Percentiles rank a stretch among this genome's conserved stretches.
Evolutionary conservation across 2,329 filamentous ascomycete species (phyloP).

Genomic region (Cladosporium sp.): DNA sequence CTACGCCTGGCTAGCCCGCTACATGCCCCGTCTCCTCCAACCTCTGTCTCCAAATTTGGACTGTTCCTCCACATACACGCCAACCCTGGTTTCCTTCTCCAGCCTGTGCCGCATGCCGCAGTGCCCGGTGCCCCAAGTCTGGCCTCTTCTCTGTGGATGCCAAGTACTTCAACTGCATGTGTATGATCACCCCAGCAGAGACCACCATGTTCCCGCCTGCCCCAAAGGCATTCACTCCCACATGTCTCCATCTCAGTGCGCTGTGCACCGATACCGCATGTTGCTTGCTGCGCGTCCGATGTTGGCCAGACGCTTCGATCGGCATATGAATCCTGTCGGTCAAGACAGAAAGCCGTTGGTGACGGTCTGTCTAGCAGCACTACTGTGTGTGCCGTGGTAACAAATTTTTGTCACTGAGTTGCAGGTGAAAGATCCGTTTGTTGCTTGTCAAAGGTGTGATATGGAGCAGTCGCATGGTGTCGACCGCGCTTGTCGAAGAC

Average conservation of each 20-base stretch:
- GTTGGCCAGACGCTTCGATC: conserved; percentile 6
- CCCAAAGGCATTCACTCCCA: not conserved
- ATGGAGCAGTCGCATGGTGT: not conserved
- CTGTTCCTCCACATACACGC: not conserved
- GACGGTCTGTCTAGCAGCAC: too few relatives aligned
- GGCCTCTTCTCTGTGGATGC: not conserved
- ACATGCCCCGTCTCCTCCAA: not conserved
- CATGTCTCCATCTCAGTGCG: not conserved
- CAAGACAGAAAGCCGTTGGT: not conserved
- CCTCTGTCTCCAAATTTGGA: not conserved
- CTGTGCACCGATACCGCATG: conserved; percentile 7
- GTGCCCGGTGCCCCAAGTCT: conserved; percentile 2
- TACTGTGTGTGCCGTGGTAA: not conserved
- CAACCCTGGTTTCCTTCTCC: conserved; percentile 4
- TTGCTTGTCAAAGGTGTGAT: not conserved
- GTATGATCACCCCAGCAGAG: conserved; percentile 9
- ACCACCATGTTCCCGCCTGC: conserved; percentile 4
- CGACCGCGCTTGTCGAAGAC: not conserved
- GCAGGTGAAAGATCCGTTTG: not conserved
- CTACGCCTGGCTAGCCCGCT: not conserved
- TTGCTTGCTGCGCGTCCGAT: not conserved
- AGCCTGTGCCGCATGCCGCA: not conserved
- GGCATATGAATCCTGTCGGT: not conserved
- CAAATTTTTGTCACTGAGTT: not conserved
- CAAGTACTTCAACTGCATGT: conserved; percentile 9